phyloP scores from a whole-genome alignment of 768 basidiomycete genomes.

The Termitomyces sp. region DNA sequence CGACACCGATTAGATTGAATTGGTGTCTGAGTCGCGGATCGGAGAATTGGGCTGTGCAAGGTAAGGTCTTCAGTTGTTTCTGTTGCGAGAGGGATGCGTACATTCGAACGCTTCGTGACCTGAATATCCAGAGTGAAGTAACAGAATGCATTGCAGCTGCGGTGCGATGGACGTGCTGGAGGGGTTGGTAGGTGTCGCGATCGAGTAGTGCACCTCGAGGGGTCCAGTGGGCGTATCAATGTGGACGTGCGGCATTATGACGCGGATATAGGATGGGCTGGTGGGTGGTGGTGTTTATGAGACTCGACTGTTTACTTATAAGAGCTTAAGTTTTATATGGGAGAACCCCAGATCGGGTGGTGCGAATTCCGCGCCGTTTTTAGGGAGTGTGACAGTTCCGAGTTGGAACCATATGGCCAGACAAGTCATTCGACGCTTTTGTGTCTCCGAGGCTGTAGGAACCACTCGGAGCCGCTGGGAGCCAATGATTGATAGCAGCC shows the following conservation, averaged over 20 bases:
- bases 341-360: neutral
- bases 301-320: neutral
- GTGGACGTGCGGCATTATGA: constrained; percentile 13
- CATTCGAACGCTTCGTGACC: constrained; percentile 19
- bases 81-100: neutral
- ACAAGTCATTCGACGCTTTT: neutral
- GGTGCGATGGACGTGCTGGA: constrained; percentile 13
- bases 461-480: constrained; percentile 3
- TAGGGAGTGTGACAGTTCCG: constrained; percentile 6
- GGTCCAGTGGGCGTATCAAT: constrained; percentile 13
- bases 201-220: constrained; percentile 15
- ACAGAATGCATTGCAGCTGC: constrained; percentile 16
- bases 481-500: neutral
- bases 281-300: neutral
- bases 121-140: constrained; percentile 17
- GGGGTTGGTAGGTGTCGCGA: constrained; percentile 14
- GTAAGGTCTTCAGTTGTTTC: neutral
- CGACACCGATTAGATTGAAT: constrained; percentile 25
- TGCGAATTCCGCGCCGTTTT: neutral
- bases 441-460: constrained; percentile 1
- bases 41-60: constrained; percentile 17
- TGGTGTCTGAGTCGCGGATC: constrained; percentile 18
- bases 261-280: too few relatives aligned
- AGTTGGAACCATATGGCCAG: neutral
- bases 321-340: too few relatives aligned